Conservation (phyloP, 2,329 filamentous ascomycete genomes). For the Beauveria australis region DNA sequence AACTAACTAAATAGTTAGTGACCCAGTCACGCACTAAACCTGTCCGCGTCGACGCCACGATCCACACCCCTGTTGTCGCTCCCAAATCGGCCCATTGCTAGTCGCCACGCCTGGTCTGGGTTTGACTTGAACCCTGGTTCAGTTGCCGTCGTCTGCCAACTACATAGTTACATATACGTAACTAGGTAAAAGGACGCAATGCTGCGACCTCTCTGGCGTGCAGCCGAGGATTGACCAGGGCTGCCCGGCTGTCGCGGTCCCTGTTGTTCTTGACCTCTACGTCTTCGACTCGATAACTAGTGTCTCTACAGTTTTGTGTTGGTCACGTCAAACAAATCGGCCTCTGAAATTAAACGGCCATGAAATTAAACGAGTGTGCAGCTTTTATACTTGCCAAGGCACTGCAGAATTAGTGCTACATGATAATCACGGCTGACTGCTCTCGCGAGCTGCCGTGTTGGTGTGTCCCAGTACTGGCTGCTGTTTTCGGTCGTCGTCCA, state of each 20-base stretch:
- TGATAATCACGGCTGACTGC: not conserved
- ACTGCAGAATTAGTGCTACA: not conserved
- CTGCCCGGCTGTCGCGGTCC: slow-evolving; percentile 1
- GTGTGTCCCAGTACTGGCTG: not conserved
- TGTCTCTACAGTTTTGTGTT: not conserved
- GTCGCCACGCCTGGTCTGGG: not conserved
- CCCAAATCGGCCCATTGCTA: slow-evolving; percentile 8
- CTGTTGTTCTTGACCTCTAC: not conserved
- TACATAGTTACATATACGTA: too few species aligned
- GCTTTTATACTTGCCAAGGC: not conserved
- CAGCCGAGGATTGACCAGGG: not conserved
- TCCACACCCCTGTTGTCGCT: slow-evolving; percentile 6
- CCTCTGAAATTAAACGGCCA: not conserved
- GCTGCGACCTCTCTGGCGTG: not conserved
- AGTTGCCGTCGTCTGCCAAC: not conserved
- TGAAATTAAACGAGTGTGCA: not conserved
- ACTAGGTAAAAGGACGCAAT: not conserved
- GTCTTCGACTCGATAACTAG: not conserved
- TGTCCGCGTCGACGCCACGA: slow-evolving; percentile 5
- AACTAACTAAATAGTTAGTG: too few species aligned
- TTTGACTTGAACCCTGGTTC: not conserved
- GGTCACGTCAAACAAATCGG: not conserved
- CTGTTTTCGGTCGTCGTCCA: slow-evolving; percentile 3
- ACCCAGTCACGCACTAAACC: not conserved
- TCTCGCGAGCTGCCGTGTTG: not conserved